A percentile compares a stretch with the other conserved stretches of the same genome.
Evolutionary conservation across 768 basidiomycete species (phyloP).

Genomic region (Lactarius quietus): DNA sequence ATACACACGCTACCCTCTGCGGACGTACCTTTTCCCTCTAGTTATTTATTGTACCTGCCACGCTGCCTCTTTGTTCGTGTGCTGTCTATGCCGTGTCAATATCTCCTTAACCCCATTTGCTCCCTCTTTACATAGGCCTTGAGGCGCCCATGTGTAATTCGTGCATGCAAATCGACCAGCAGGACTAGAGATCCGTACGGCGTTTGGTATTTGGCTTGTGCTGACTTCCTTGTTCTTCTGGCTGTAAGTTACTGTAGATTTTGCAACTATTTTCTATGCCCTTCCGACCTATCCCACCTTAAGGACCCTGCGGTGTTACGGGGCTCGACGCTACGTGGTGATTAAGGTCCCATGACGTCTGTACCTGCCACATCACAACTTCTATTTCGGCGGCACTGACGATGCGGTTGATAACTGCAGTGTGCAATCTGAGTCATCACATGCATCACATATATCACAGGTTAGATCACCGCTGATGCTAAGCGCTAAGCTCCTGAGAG

Average conservation of each 20-base stretch:
- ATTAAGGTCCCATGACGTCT: background rate
- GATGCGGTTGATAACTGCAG: too few species aligned
- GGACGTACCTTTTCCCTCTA: background rate
- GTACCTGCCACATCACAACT: background rate
- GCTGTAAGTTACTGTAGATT: too few species aligned
- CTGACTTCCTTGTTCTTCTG: too few species aligned
- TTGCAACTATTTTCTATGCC: background rate
- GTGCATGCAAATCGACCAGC: constrained; percentile 34
- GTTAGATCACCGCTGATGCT: too few species aligned
- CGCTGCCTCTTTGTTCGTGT: constrained; percentile 5
- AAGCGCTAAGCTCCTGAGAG: too few species aligned
- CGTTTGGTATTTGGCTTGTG: background rate
- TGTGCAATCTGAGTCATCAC: too few species aligned
- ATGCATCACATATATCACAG: too few species aligned
- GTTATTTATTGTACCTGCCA: constrained; percentile 13
- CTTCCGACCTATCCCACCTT: background rate
- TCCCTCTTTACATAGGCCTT: constrained; percentile 10
- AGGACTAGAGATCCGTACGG: background rate
- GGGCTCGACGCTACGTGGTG: background rate
- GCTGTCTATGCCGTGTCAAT: constrained; percentile 7
- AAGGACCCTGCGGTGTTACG: background rate
- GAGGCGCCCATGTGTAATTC: constrained; percentile 31
- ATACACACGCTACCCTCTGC: background rate
- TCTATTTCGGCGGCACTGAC: background rate
- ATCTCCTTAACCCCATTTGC: constrained; percentile 6